Evolutionary conservation across 2,329 filamentous ascomycete genomes (phyloP).

Genomic region (Exophiala sp.): DNA sequence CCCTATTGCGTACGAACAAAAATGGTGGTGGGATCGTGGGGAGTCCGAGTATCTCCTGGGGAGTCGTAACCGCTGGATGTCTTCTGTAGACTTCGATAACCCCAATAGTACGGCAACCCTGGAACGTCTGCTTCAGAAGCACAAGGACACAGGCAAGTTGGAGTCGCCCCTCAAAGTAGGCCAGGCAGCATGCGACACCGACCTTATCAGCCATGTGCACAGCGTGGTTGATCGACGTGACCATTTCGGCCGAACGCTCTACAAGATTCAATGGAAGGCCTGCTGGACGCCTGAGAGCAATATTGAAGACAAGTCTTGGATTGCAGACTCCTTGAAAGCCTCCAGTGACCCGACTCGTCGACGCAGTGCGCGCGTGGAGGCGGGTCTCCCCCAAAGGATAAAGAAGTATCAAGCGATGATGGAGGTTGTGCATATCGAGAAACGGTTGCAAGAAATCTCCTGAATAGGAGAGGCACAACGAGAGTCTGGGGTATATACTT

Average conservation of each 20-base stretch:
- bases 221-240: background rate
- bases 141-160: conserved; percentile 3
- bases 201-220: conserved; percentile 1
- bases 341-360: conserved; percentile 1
- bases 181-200: background rate
- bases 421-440: too few species aligned
- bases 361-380: conserved; percentile 1
- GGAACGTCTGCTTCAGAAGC: conserved; percentile 1
- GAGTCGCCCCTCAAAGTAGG: background rate
- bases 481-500: too few species aligned
- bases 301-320: conserved; percentile 3
- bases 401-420: background rate
- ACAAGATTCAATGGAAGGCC: background rate
- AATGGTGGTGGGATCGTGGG: conserved; percentile 5
- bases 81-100: conserved; percentile 3
- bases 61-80: conserved; percentile 11
- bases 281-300: conserved; percentile 7
- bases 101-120: conserved; percentile 1
- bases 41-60: conserved; percentile 11
- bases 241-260: background rate
- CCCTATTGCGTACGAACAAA: conserved; percentile 1
- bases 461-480: too few species aligned
- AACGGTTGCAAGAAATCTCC: too few species aligned
- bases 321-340: background rate
- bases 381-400: background rate